Evolutionary conservation across 1,139 yeast genomes (phyloP).

Genomic region (Zhuliangozyma parablackwelliae): DNA sequence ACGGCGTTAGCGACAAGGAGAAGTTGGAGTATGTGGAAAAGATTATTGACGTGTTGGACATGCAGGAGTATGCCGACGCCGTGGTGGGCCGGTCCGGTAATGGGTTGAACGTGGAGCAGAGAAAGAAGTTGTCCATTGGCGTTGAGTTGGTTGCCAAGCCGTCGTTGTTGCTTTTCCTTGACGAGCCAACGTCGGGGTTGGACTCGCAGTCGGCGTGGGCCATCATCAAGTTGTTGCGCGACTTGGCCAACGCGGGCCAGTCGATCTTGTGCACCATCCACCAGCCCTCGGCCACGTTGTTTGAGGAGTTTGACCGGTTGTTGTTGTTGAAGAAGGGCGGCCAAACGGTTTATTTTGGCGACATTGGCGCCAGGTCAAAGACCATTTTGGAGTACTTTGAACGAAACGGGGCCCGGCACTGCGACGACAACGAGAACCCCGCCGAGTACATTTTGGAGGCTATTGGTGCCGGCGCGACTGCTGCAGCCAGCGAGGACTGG

Average conservation of each 20-base stretch:
- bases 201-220: slow-evolving; percentile 94
- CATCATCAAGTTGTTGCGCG: slow-evolving; percentile 69
- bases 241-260: slow-evolving; percentile 73
- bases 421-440: slow-evolving; percentile 53
- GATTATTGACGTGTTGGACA: slow-evolving; percentile 51
- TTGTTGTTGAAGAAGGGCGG: slow-evolving; percentile 73
- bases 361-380: slow-evolving; percentile 61
- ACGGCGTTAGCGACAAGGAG: slow-evolving; percentile 25
- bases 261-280: slow-evolving; percentile 81
- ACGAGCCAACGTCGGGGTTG: slow-evolving; percentile 91
- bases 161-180: slow-evolving; percentile 70
- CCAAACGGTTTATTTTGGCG: slow-evolving; percentile 76
- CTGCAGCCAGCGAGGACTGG: slow-evolving; percentile 43
- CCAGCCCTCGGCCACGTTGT: slow-evolving; percentile 75
- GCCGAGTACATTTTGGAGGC: slow-evolving; percentile 64
- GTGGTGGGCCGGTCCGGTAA: slow-evolving; percentile 53
- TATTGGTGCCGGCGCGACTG: slow-evolving; percentile 69
- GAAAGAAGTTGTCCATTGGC: slow-evolving; percentile 66
- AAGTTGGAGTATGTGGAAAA: slow-evolving; percentile 56
- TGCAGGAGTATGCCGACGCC: slow-evolving; percentile 62
- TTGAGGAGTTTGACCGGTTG: slow-evolving; percentile 74
- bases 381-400: slow-evolving; percentile 68
- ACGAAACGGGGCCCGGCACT: slow-evolving; percentile 57
- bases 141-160: slow-evolving; percentile 90
- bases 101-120: slow-evolving; percentile 63